Evolutionary conservation across 2,329 filamentous ascomycete species (phyloP).

Genomic region (Alternaria sp.): DNA sequence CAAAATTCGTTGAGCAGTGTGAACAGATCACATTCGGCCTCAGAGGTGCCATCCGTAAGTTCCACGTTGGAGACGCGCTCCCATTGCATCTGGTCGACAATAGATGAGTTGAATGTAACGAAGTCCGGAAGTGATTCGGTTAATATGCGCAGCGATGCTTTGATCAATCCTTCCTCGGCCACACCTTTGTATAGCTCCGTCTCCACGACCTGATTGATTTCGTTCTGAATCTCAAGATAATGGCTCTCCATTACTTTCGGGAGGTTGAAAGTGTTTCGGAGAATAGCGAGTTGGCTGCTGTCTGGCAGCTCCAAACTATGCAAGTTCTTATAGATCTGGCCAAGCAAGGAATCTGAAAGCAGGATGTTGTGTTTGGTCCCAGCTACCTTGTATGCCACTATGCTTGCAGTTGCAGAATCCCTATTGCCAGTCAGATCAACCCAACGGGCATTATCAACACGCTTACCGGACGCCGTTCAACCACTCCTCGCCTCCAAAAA

Average conservation of each 20-base stretch:
- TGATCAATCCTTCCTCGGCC: slow-evolving; percentile 53
- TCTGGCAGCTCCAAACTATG: slow-evolving; percentile 30
- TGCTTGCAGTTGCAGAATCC: slow-evolving; percentile 50
- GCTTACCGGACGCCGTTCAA: slow-evolving; percentile 54
- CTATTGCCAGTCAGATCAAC: slow-evolving; percentile 27
- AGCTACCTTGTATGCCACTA: slow-evolving; percentile 60
- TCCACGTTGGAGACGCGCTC: slow-evolving; percentile 63
- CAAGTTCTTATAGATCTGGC: slow-evolving; percentile 38
- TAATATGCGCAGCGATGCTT: slow-evolving; percentile 41
- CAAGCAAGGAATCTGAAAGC: slow-evolving; percentile 57
- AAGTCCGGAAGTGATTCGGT: slow-evolving; percentile 61
- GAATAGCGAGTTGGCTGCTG: slow-evolving; percentile 28
- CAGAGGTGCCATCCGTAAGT: slow-evolving; percentile 49
- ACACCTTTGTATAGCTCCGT: slow-evolving; percentile 59
- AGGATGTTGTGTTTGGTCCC: slow-evolving; percentile 61
- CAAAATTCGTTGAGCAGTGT: slow-evolving; percentile 65
- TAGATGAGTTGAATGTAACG: slow-evolving; percentile 65
- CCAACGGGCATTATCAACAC: not conserved
- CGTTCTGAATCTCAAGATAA: slow-evolving; percentile 40
- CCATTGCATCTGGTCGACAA: slow-evolving; percentile 70
- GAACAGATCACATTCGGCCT: slow-evolving; percentile 57
- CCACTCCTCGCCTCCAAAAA: slow-evolving; percentile 56
- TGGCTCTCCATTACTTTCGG: slow-evolving; percentile 28
- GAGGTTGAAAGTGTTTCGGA: slow-evolving; percentile 43
- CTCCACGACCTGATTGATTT: slow-evolving; percentile 40